Evolutionary conservation across 1,284 basidiomycete species (phyloP), one percentile per base, ranked within the genome.

Genomic region (Boletellus dicymbophilus): DNA sequence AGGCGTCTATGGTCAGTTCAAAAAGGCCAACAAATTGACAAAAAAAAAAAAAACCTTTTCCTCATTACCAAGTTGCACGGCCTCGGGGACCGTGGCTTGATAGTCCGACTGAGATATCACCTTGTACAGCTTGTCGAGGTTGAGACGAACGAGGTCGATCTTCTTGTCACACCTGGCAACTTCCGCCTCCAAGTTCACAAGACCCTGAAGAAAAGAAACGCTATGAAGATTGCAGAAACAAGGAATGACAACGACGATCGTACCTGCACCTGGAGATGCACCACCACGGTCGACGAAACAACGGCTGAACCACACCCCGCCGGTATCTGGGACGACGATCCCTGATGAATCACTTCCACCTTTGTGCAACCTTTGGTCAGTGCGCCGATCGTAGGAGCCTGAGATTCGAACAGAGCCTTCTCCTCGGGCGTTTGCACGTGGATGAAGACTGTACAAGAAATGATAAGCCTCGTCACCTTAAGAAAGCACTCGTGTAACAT

Each of bases 331-430:
- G 77, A 74, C 20, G 67, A 64, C 22, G 78, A n/a, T 62, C 21
- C 77, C 69, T 20, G n/a, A n/a, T 77, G 70, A 22, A 93, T 77
- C 43, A 93, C 80, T 41, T 74, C 72, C 28, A 85, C 81, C 43
- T 74, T 79, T 60, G 90, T 91, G 72, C 92, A 91, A 20, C 94
- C 94, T 73, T 98, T 99, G 58, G 88, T 92, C 40, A 99, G 77
- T 12, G 92, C 81, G 16, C 82, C 72, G 52, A 97, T 89, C 12
- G 95, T 94, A 1, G 83, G 70, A 2, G 79, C 65, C 65, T 97
- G 93, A 1, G 81, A 76, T 58, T 82, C 73, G 59, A 98, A 83
- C 23, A 95, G 75, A 9, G 71, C 62, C 2, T 78, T 81, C 54
- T 90, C 85, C 30, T 76, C 71, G n/a, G 82, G 74, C 7, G 78